A percentile compares a stretch with the other conserved stretches of the same genome.
phyloP scores from a whole-genome alignment of 129 eudicot species.

The Mikania micrantha region DNA sequence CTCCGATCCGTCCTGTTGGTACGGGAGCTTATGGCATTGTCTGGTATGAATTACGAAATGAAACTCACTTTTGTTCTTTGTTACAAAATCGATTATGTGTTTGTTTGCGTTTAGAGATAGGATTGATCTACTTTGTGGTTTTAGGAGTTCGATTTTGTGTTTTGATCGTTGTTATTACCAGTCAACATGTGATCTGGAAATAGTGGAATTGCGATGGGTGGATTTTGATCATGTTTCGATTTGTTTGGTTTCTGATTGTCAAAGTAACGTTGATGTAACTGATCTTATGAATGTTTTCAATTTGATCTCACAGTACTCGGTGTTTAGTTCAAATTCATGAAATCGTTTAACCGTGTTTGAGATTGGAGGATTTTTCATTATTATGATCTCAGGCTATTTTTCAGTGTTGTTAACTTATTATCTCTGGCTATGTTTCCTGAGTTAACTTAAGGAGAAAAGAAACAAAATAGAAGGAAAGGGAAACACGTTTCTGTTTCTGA shows the following conservation, averaged over 20 bases:
- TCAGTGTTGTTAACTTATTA: too few relatives aligned
- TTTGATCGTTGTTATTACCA: background rate
- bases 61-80: background rate
- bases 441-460: too few relatives aligned
- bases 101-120: background rate
- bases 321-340: background rate
- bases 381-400: too few relatives aligned
- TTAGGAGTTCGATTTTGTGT: background rate
- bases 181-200: background rate
- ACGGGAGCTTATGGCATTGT: constrained; percentile 87
- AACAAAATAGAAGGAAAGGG: too few relatives aligned
- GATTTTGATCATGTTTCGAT: background rate
- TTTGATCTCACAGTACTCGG: background rate
- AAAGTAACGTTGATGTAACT: background rate
- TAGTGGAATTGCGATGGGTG: background rate
- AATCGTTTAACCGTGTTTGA: background rate
- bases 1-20: constrained; percentile 83
- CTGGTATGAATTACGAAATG: constrained; percentile 52
- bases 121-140: constrained; percentile 12
- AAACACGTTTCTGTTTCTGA: too few relatives aligned
- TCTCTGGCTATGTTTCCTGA: too few relatives aligned
- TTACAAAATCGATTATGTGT: background rate
- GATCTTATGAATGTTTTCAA: background rate
- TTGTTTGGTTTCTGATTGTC: background rate
- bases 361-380: background rate